Evolutionary conservation across 1,284 basidiomycete genomes (phyloP).

Genomic region (Malassezia sympodialis): DNA sequence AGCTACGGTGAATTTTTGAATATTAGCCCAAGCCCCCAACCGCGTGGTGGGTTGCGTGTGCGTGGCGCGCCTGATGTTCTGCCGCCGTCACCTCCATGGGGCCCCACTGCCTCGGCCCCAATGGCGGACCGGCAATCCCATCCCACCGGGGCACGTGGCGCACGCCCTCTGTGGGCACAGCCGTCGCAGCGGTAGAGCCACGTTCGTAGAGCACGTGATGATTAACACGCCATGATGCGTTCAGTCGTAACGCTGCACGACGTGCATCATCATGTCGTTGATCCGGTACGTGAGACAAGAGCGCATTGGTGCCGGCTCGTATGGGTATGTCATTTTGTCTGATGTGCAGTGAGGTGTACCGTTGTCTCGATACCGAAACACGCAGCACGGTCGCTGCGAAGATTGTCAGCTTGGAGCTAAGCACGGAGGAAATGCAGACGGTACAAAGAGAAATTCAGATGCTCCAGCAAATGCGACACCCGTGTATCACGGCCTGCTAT

Average conservation of each 20-base stretch:
- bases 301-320: conserved; percentile 58
- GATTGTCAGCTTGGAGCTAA: conserved; percentile 96
- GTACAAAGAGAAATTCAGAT: conserved; percentile 99
- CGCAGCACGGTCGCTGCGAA: conserved; percentile 59
- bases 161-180: conserved; percentile 15
- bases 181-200: background rate
- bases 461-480: conserved; percentile 89
- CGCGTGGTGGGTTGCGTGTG: background rate
- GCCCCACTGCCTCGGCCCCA: background rate
- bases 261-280: background rate
- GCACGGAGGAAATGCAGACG: conserved; percentile 98
- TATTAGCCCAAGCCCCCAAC: conserved; percentile 13
- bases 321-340: conserved; percentile 22
- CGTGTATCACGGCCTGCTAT: conserved; percentile 92
- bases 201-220: background rate
- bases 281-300: conserved; percentile 76
- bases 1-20: conserved; percentile 12
- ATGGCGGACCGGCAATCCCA: background rate
- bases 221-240: background rate
- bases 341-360: conserved; percentile 37
- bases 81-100: background rate
- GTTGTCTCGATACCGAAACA: conserved; percentile 34
- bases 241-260: background rate
- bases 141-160: background rate
- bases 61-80: background rate